phyloP scores from a whole-genome alignment of 495 filamentous ascomycete genomes.

The Daldinia grandis region DNA sequence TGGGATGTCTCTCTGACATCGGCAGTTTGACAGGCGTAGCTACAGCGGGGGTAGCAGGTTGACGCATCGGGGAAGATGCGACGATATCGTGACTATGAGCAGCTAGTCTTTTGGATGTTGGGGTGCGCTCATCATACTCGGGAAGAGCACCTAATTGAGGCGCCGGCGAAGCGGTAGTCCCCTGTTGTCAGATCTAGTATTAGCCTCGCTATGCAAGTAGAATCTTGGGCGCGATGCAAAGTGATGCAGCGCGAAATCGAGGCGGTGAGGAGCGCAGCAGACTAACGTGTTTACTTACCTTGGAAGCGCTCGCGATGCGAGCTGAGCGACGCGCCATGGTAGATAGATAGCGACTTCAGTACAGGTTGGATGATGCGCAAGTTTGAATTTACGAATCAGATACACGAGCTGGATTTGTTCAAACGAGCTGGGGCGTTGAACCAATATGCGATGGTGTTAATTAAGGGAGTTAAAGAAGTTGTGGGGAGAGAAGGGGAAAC shows the following conservation, averaged over 20 bases:
- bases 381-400: conserved; percentile 3
- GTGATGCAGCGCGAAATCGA: conserved; percentile 11
- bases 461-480: conserved; percentile 33
- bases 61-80: conserved; percentile 54
- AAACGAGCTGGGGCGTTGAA: conserved; percentile 20
- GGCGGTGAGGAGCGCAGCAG: conserved; percentile 24
- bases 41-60: conserved; percentile 52
- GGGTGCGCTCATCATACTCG: conserved; percentile 52
- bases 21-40: conserved; percentile 64
- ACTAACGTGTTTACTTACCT: conserved; percentile 48
- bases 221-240: background rate
- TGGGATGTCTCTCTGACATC: conserved; percentile 79
- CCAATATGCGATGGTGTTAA: conserved; percentile 30
- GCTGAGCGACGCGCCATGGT: conserved; percentile 54
- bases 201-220: background rate
- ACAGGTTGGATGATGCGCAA: background rate
- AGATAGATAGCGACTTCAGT: conserved; percentile 6
- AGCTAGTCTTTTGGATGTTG: conserved; percentile 11
- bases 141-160: conserved; percentile 54
- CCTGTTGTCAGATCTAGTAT: conserved; percentile 12
- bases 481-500: conserved; percentile 28
- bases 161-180: conserved; percentile 35
- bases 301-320: conserved; percentile 55
- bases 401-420: background rate
- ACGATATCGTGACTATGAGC: conserved; percentile 44